Conservation (phyloP, 2,329 filamentous ascomycete species). For the Mycogone perniciosa region DNA sequence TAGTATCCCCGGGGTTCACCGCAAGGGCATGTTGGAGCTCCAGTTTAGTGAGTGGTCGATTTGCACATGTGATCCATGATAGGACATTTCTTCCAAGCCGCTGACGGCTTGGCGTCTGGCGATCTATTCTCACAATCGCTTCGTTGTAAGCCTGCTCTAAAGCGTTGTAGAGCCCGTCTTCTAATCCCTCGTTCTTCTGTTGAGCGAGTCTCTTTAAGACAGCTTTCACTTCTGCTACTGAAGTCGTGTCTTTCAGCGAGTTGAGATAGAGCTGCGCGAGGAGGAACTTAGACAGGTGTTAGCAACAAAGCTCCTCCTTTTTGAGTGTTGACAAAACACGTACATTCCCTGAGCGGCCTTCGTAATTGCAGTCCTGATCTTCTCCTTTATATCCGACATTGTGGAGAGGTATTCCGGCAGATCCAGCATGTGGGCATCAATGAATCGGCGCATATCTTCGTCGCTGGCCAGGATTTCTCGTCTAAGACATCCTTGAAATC, state of each 20-base stretch:
- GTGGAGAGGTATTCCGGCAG: not conserved
- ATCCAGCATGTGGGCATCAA: constrained; percentile 2
- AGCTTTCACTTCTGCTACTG: constrained; percentile 17
- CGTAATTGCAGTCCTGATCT: constrained; percentile 9
- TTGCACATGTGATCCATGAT: constrained; percentile 34
- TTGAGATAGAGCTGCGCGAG: constrained; percentile 12
- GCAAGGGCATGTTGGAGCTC: constrained; percentile 39
- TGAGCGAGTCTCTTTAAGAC: constrained; percentile 24
- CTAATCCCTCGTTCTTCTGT: not conserved
- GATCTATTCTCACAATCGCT: constrained; percentile 34
- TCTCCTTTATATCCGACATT: not conserved
- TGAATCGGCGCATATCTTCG: constrained; percentile 14
- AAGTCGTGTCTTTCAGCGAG: not conserved
- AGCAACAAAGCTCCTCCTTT: not conserved
- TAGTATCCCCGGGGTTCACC: constrained; percentile 18
- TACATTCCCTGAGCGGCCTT: constrained; percentile 16
- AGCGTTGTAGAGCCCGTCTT: too few relatives aligned
- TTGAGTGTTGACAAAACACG: not conserved
- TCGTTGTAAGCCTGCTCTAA: constrained; percentile 34
- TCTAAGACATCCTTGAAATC: not conserved
- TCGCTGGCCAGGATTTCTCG: constrained; percentile 15
- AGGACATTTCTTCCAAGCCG: constrained; percentile 32
- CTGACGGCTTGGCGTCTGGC: constrained; percentile 24
- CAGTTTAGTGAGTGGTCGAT: constrained; percentile 21
- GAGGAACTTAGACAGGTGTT: constrained; percentile 11